phyloP scores from a whole-genome alignment of 805 yeast species.

The Saccharomyces eubayanus region DNA sequence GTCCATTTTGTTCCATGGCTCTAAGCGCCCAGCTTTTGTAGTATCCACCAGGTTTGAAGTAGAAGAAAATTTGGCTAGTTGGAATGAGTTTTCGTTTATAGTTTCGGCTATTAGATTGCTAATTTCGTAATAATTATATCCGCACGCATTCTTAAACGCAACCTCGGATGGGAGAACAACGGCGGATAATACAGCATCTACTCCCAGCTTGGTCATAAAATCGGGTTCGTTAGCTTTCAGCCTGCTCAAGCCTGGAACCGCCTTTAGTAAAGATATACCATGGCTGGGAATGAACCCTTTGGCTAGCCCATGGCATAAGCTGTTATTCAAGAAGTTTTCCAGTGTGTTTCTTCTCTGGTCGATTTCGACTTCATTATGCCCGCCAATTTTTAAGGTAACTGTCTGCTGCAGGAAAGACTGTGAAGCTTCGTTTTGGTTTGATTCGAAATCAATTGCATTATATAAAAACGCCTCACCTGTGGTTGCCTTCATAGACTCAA shows the following conservation, averaged over 20 bases:
- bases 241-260: slow-evolving; percentile 7
- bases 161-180: slow-evolving; percentile 14
- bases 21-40: slow-evolving; percentile 15
- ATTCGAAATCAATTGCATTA: slow-evolving; percentile 11
- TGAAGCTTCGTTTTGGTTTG: neutral
- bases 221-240: neutral
- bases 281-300: slow-evolving; percentile 24
- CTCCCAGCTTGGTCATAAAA: slow-evolving; percentile 7
- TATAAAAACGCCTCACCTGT: slow-evolving; percentile 27
- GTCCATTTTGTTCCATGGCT: slow-evolving; percentile 24
- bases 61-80: neutral
- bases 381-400: slow-evolving; percentile 27
- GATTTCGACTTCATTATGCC: slow-evolving; percentile 24
- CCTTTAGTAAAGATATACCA: slow-evolving; percentile 20
- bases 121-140: slow-evolving; percentile 9
- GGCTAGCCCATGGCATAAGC: slow-evolving; percentile 20
- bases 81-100: neutral
- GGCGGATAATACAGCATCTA: slow-evolving; percentile 10
- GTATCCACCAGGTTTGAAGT: slow-evolving; percentile 1
- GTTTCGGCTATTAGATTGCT: slow-evolving; percentile 13
- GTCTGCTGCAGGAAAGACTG: slow-evolving; percentile 18
- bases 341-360: slow-evolving; percentile 22
- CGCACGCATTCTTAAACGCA: slow-evolving; percentile 14
- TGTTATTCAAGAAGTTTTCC: slow-evolving; percentile 24
- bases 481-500: slow-evolving; percentile 28